phyloP scores from a whole-genome alignment of 2,329 filamentous ascomycete species.

The Cladosporium sp. region DNA sequence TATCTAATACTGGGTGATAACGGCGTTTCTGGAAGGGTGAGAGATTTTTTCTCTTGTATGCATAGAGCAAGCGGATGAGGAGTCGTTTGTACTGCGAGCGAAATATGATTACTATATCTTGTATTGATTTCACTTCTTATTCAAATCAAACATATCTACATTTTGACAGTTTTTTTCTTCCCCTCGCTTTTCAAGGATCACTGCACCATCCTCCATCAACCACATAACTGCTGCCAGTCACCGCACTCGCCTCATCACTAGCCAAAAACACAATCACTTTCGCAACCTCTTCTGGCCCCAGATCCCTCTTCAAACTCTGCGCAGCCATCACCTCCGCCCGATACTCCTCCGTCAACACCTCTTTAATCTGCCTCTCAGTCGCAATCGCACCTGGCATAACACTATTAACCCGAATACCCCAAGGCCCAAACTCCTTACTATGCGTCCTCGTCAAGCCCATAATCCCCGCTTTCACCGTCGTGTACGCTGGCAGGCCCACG shows the following conservation, averaged over 20 bases:
- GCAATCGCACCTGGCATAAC: slow-evolving; percentile 30
- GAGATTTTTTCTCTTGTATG: slow-evolving; percentile 8
- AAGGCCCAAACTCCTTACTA: slow-evolving; percentile 26
- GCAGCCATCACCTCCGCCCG: slow-evolving; percentile 23
- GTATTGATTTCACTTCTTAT: background rate
- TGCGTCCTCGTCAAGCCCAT: slow-evolving; percentile 27
- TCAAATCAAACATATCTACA: background rate
- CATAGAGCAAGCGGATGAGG: slow-evolving; percentile 1
- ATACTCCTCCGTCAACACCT: slow-evolving; percentile 30
- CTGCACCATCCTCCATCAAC: slow-evolving; percentile 30
- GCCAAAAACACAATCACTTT: slow-evolving; percentile 28
- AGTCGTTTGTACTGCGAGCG: background rate
- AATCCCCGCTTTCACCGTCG: slow-evolving; percentile 26
- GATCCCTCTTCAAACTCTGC: slow-evolving; percentile 29
- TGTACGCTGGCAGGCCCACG: slow-evolving; percentile 25
- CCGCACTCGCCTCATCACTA: slow-evolving; percentile 28
- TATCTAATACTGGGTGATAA: slow-evolving; percentile 12
- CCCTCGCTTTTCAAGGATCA: slow-evolving; percentile 16
- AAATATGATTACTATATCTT: slow-evolving; percentile 4
- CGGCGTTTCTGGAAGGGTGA: slow-evolving; percentile 1
- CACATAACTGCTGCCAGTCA: slow-evolving; percentile 30
- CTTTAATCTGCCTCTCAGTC: slow-evolving; percentile 29
- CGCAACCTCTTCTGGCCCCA: slow-evolving; percentile 29
- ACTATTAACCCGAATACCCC: slow-evolving; percentile 26
- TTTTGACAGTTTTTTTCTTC: background rate